Conservation (phyloP, 2,329 filamentous ascomycete genomes). For the Hypoxylon sp. region DNA sequence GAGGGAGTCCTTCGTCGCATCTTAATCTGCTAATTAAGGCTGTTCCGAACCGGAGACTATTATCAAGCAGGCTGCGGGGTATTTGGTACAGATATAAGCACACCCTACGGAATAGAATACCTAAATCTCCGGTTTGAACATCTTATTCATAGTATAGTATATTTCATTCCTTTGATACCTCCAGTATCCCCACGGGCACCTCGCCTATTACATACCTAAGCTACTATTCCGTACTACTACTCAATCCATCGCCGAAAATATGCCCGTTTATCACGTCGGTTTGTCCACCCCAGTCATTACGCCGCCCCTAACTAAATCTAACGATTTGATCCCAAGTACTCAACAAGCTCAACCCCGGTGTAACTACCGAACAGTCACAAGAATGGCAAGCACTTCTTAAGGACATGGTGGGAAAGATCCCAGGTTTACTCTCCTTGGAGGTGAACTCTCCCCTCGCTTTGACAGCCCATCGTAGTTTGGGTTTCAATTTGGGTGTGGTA, state of each 20-base stretch:
- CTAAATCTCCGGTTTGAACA: no score
- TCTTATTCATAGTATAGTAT: no score
- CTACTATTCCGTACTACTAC: no score
- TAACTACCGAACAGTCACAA: conserved; percentile 50
- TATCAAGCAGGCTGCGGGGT: no score
- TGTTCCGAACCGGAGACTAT: no score
- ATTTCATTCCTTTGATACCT: no score
- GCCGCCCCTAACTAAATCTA: neutral
- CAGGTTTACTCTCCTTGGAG: conserved; percentile 55
- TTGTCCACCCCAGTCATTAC: neutral
- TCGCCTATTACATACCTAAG: no score
- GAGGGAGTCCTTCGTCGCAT: no score
- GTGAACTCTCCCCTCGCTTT: conserved; percentile 53
- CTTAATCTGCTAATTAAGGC: no score
- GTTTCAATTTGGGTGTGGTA: conserved; percentile 59
- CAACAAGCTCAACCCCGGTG: conserved; percentile 56
- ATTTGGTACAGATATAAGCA: no score
- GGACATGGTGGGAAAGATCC: conserved; percentile 57
- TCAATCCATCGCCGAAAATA: neutral
- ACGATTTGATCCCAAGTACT: conserved; percentile 49
- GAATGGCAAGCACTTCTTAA: conserved; percentile 49
- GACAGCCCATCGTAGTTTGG: conserved; percentile 56
- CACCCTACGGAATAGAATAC: no score
- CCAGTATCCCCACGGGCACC: no score
- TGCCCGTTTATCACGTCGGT: conserved; percentile 40